These are phyloP conservation scores for Herpetospermum pedunculosum DNA, from an alignment of 306 rosid species.

Conservation along the genomic window DNA sequence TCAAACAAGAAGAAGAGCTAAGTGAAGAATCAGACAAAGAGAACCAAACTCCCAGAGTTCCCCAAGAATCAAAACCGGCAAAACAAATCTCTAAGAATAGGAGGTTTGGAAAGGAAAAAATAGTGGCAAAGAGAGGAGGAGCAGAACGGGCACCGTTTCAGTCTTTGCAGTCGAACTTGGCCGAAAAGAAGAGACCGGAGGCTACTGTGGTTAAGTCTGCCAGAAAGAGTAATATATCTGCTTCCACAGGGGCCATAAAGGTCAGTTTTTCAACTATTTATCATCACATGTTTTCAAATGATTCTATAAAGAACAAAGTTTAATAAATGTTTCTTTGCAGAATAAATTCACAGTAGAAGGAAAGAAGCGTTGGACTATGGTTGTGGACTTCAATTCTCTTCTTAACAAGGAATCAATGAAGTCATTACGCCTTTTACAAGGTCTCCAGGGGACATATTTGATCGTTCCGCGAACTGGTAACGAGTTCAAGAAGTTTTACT, in stretches of 20 bases:
- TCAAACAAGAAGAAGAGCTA: conserved; percentile 20
- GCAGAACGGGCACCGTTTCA: conserved; percentile 47
- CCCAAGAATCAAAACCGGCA: conserved; percentile 21
- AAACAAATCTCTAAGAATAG: conserved; percentile 23
- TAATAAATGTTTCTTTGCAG: conserved; percentile 27
- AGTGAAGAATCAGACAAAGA: conserved; percentile 29
- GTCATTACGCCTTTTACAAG: conserved; percentile 65
- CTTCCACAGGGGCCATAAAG: conserved; percentile 16
- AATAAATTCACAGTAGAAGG: conserved; percentile 19
- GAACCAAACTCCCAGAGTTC: conserved; percentile 29
- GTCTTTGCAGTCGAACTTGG: conserved; percentile 23
- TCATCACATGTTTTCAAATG: neutral
- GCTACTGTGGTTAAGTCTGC: conserved; percentile 23
- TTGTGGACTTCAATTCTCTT: conserved; percentile 60
- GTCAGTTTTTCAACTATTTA: conserved; percentile 9
- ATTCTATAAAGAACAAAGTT: conserved; percentile 7
- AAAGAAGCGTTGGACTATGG: conserved; percentile 56
- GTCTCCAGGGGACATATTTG: conserved; percentile 62
- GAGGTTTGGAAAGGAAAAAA: conserved; percentile 19
- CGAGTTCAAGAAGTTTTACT: neutral
- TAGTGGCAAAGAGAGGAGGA: conserved; percentile 17
- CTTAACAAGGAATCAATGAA: conserved; percentile 76
- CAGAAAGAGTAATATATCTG: conserved; percentile 17
- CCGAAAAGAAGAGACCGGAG: conserved; percentile 20
- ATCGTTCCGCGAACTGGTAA: conserved; percentile 71